Base-by-base conservation (phyloP, 2,329 filamentous ascomycete genomes). In the Alternaria angustiovoidea region DNA sequence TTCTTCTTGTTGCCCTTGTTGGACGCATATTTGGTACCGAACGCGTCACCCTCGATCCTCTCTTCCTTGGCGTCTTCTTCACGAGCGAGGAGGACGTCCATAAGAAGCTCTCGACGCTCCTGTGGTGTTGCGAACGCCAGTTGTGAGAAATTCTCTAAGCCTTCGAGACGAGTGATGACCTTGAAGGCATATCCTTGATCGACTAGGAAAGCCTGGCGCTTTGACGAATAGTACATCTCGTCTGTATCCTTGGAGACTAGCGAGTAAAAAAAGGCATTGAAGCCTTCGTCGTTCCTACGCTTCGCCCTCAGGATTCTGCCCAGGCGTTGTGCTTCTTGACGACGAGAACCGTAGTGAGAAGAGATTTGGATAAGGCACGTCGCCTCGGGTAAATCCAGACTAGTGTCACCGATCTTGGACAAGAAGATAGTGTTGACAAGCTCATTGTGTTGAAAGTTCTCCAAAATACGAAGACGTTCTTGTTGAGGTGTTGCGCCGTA, bases 131-230 rank as follows among this genome's bases (percentile, higher is more conserved):
- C 87, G 75, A 96, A 98, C 2, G 90, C 91, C 1, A 99, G 85
- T 0, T 89, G 89, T 0, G 91, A 89, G 54, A 94, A 90, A 60
- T 92, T 87, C 62, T 97, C 92, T 65, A 99, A 93, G 51, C 94
- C 95, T 72, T 94, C 90, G 7, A 99, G 85, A 73, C 96, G 93
- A 0, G 95, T 99, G 76, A 99, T 99, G 63, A 98, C 94, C 77
- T 98, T 98, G 86, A 99, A 99, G 0, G 95, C 94, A 76, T 99
- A 99, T 9, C 95, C 95, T 79, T 99, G 95, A 68, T 99, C 95
- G 22, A 99, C 94, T 1, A 99, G 84, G 82, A 99, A 99, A 1
- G 95, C 94, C 79, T 99, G 95, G 9, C 95, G 88, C 79, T 97
- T 98, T 4, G 93, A 94, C 0, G 94, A 97, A 78, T 97, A 99